Conservation (phyloP, 306 rosid species). For the Fagus sylvatica region DNA sequence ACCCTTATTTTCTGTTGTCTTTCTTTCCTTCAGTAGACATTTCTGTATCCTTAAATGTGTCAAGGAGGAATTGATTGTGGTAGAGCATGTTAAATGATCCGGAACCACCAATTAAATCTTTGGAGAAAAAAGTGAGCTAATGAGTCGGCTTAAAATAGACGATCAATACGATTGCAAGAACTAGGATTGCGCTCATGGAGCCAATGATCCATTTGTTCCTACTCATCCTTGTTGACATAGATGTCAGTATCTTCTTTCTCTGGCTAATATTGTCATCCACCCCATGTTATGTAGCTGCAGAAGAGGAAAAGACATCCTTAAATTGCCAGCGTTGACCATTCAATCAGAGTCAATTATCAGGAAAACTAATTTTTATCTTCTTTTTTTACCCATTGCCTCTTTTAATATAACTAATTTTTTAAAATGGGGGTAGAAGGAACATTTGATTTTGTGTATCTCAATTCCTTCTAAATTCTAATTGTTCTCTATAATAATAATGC, state of each 20-base stretch:
- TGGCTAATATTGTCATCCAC: constrained; percentile 55
- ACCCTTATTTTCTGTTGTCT: no score
- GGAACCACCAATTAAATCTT: no score
- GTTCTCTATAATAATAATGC: no score
- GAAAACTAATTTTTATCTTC: background rate
- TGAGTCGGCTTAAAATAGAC: constrained; percentile 45
- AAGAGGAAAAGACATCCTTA: background rate
- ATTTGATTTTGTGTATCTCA: no score
- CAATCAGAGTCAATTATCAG: background rate
- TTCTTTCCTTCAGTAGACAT: no score
- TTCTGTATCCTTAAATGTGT: no score
- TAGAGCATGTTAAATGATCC: no score
- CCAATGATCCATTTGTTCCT: constrained; percentile 58
- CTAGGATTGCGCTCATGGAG: constrained; percentile 43
- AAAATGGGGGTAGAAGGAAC: no score
- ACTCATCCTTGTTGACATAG: constrained; percentile 64
- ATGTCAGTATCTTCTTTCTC: constrained; percentile 56
- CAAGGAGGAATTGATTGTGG: no score
- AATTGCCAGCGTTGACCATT: background rate
- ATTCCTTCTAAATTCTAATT: no score
- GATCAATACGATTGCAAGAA: constrained; percentile 50
- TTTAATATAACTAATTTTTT: no score
- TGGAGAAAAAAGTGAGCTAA: constrained; percentile 25
- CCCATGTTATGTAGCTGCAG: constrained; percentile 39
- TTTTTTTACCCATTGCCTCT: no score